These are phyloP conservation scores for Calonectria fujianensis DNA, from an alignment of 2,329 filamentous ascomycete genomes.

Conservation along the genomic window DNA sequence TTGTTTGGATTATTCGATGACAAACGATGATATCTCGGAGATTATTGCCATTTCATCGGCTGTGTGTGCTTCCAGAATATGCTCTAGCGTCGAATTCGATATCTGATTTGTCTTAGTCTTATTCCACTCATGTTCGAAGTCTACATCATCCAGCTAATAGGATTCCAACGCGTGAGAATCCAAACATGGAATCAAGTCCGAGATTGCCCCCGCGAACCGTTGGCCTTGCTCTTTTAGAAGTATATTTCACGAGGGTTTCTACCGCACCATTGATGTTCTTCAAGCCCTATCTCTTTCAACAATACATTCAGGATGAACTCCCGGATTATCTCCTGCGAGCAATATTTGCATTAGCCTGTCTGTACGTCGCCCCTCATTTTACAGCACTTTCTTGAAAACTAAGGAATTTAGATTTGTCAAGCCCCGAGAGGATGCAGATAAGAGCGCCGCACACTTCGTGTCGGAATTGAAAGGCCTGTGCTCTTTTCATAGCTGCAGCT, in stretches of 20 bases:
- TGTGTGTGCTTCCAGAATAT: neutral
- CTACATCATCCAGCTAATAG: neutral
- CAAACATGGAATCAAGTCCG: neutral
- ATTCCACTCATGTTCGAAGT: neutral
- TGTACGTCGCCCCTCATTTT: neutral
- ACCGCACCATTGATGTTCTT: neutral
- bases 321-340: slow-evolving; percentile 1
- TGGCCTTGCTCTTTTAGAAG: neutral
- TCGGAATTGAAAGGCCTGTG: neutral
- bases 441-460: neutral
- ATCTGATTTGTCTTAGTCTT: neutral
- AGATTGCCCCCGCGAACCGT: neutral
- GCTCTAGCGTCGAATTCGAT: too few relatives aligned
- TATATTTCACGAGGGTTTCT: neutral
- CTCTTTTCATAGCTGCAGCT: neutral
- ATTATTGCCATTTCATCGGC: neutral
- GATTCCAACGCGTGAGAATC: neutral
- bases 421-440: neutral
- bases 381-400: neutral
- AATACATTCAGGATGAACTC: neutral
- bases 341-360: neutral
- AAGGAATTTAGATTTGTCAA: neutral
- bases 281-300: neutral
- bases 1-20: neutral
- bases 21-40: neutral